phyloP scores from a whole-genome alignment of 2,329 filamentous ascomycete genomes.

The Teratosphaeriaceae sp. region DNA sequence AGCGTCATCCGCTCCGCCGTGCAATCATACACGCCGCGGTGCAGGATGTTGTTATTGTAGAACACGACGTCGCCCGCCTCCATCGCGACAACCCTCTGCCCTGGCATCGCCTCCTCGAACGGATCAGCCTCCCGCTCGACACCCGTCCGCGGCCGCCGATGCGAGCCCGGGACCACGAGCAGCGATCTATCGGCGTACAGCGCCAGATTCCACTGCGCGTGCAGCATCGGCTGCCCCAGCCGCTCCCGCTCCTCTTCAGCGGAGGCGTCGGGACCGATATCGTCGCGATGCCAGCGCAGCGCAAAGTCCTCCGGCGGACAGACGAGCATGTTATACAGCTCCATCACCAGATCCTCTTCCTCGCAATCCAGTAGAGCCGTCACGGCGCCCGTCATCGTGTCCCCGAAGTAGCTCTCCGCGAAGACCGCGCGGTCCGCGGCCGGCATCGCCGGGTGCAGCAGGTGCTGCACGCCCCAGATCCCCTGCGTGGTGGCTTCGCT shows the following conservation, averaged over 20 bases:
- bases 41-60: conserved; percentile 85
- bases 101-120: conserved; percentile 55
- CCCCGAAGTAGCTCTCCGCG: conserved; percentile 64
- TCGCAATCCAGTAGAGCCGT: conserved; percentile 53
- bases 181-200: conserved; percentile 68
- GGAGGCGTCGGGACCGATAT: conserved; percentile 61
- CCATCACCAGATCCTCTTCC: conserved; percentile 66
- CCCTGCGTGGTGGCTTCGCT: conserved; percentile 47
- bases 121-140: conserved; percentile 61
- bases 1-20: conserved; percentile 59
- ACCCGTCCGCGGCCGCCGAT: conserved; percentile 63
- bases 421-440: conserved; percentile 50
- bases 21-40: conserved; percentile 60
- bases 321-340: conserved; percentile 81
- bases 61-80: conserved; percentile 74
- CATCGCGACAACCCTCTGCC: conserved; percentile 59
- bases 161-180: conserved; percentile 71
- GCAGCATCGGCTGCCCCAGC: conserved; percentile 56
- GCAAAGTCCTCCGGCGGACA: conserved; percentile 64
- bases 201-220: conserved; percentile 84
- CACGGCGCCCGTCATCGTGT: conserved; percentile 55
- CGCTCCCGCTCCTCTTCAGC: conserved; percentile 60
- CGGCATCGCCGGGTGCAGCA: conserved; percentile 67
- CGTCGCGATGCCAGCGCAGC: conserved; percentile 80
- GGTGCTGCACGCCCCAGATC: conserved; percentile 86